Conservation (phyloP, 768 basidiomycete species). For the Russula emetica region DNA sequence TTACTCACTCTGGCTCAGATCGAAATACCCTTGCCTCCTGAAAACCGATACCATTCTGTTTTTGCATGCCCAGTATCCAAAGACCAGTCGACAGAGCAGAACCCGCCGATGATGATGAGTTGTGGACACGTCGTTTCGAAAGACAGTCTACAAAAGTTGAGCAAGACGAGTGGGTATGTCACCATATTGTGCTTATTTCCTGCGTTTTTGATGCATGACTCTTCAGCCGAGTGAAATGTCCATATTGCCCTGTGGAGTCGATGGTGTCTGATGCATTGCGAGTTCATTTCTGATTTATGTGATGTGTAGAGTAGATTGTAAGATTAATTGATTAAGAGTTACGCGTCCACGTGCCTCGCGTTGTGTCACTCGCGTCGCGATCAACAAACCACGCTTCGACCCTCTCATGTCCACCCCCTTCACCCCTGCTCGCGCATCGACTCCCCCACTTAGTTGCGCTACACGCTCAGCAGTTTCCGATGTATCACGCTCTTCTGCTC, state of each 20-base stretch:
- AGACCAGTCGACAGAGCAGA: constrained; percentile 88
- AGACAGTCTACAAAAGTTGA: constrained; percentile 85
- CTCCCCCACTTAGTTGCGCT: constrained; percentile 22
- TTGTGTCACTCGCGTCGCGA: neutral
- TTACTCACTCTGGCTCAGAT: constrained; percentile 51
- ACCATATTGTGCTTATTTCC: constrained; percentile 9
- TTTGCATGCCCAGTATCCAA: constrained; percentile 98
- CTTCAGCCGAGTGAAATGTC: constrained; percentile 86
- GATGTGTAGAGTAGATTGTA: neutral
- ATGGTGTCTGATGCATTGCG: constrained; percentile 49
- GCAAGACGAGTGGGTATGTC: constrained; percentile 69
- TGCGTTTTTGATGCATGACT: constrained; percentile 75
- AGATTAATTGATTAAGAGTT: neutral
- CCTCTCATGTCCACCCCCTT: constrained; percentile 35
- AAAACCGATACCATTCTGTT: constrained; percentile 92
- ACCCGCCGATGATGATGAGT: constrained; percentile 96
- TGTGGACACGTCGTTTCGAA: constrained; percentile 95
- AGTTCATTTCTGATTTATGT: constrained; percentile 53
- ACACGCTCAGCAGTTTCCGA: constrained; percentile 28
- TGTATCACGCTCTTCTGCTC: constrained; percentile 28
- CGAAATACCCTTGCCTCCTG: constrained; percentile 82
- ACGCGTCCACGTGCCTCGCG: constrained; percentile 17
- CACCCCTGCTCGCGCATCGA: constrained; percentile 36
- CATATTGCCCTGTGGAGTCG: constrained; percentile 90
- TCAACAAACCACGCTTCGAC: neutral